Conservation (phyloP, 1,139 yeast genomes). For the Barnettozyma hawaiiensis region DNA sequence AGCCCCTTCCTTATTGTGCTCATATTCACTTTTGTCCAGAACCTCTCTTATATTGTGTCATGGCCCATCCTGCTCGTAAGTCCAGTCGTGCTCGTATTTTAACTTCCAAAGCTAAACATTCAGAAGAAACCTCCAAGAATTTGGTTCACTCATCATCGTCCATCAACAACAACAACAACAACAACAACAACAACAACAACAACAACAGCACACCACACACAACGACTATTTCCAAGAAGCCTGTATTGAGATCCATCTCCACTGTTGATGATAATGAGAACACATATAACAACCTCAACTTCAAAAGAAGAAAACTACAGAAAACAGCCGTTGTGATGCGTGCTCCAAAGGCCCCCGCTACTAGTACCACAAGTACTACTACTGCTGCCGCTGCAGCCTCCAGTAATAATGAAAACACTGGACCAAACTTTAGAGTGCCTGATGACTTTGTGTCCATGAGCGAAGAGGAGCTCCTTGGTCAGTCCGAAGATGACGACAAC, state of each 20-base stretch:
- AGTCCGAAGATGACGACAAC: conserved; percentile 22
- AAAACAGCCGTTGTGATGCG: background rate
- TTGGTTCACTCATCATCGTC: background rate
- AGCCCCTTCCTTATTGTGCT: too few species aligned
- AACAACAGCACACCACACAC: background rate
- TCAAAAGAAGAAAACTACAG: conserved; percentile 23
- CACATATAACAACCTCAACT: conserved; percentile 24
- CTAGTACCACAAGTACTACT: too few species aligned
- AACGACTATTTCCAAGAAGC: conserved; percentile 15
- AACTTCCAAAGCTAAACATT: conserved; percentile 27
- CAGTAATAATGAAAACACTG: conserved; percentile 8
- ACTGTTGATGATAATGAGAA: conserved; percentile 26
- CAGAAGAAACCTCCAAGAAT: conserved; percentile 12
- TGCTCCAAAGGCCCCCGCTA: background rate
- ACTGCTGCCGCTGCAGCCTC: too few species aligned
- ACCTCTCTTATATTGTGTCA: background rate
- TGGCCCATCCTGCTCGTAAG: conserved; percentile 23
- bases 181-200: background rate
- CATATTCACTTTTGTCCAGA: background rate
- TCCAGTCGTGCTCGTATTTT: conserved; percentile 22
- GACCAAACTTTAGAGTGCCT: background rate
- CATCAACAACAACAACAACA: background rate
- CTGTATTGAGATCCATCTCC: conserved; percentile 25
- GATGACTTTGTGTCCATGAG: conserved; percentile 9
- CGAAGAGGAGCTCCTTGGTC: conserved; percentile 16